These are phyloP conservation scores for Fusarium transvaalense DNA, from an alignment of 2,329 filamentous ascomycete species.

Conservation along the genomic window DNA sequence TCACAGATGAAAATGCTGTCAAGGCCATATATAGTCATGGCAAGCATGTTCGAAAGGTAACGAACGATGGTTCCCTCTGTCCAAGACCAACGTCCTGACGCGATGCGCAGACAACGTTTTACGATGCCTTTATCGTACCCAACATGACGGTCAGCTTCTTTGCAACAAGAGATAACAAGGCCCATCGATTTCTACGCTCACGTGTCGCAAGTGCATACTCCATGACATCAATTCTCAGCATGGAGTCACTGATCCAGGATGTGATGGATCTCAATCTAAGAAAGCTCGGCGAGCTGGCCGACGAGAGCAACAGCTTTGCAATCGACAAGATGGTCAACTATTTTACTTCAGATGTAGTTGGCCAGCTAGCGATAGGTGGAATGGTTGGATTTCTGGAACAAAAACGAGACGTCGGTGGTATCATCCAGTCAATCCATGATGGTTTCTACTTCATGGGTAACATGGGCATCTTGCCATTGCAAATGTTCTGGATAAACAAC, in stretches of 20 bases:
- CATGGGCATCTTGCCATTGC: slow-evolving; percentile 23
- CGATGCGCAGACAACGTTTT: neutral
- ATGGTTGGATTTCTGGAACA: slow-evolving; percentile 30
- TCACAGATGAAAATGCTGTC: slow-evolving; percentile 1
- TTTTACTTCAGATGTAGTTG: slow-evolving; percentile 27
- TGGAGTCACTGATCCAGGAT: slow-evolving; percentile 20
- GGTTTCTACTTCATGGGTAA: slow-evolving; percentile 32
- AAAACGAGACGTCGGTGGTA: slow-evolving; percentile 13
- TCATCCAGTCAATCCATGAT: slow-evolving; percentile 30
- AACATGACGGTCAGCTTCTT: slow-evolving; percentile 33
- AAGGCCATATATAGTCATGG: slow-evolving; percentile 21
- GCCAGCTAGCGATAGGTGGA: slow-evolving; percentile 18
- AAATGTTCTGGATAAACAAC: slow-evolving; percentile 33
- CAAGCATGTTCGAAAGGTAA: slow-evolving; percentile 13
- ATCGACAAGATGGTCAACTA: slow-evolving; percentile 24
- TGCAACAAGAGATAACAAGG: slow-evolving; percentile 7
- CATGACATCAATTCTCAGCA: slow-evolving; percentile 24
- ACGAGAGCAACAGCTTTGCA: neutral
- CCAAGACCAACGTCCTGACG: neutral
- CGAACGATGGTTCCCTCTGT: rapidly evolving
- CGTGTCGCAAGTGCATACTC: slow-evolving; percentile 24
- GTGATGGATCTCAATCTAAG: slow-evolving; percentile 19
- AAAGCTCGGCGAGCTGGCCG: slow-evolving; percentile 12
- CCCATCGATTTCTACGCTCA: slow-evolving; percentile 22
- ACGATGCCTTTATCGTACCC: slow-evolving; percentile 19